Evolutionary conservation across 192 early-diverging fungal genomes (phyloP).

Genomic region (Coemansia sp.): DNA sequence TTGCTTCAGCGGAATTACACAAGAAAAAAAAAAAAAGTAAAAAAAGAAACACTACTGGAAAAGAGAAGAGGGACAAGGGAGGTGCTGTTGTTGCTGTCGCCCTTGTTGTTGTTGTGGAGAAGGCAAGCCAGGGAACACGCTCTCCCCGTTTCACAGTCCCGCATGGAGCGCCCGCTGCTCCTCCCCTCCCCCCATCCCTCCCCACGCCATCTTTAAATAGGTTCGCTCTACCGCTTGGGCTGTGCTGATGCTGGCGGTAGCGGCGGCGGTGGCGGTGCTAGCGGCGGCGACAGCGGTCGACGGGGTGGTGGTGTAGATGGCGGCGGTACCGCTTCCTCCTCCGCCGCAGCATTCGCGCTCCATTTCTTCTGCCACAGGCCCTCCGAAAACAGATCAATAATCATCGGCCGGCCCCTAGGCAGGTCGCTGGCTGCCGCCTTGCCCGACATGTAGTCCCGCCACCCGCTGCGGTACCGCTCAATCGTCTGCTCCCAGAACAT

Average conservation of each 20-base stretch:
- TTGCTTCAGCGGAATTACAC: background rate
- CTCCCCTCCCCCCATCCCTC: background rate
- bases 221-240: background rate
- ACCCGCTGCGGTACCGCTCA: slow-evolving; percentile 36
- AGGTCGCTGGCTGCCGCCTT: slow-evolving; percentile 11
- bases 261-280: background rate
- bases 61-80: background rate
- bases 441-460: slow-evolving; percentile 20
- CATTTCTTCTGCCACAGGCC: slow-evolving; percentile 34
- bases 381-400: slow-evolving; percentile 45
- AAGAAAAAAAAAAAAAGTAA: background rate
- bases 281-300: background rate
- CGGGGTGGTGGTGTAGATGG: background rate
- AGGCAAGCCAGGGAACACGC: slow-evolving; percentile 1
- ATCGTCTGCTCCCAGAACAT: slow-evolving; percentile 68
- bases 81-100: background rate
- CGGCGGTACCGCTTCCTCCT: background rate
- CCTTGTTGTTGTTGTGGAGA: background rate
- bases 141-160: background rate
- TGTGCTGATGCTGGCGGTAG: background rate
- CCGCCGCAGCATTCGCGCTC: background rate
- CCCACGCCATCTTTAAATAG: background rate
- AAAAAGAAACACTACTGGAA: background rate
- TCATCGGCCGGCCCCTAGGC: slow-evolving; percentile 28
- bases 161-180: background rate